phyloP scores from a whole-genome alignment of 2,329 filamentous ascomycete genomes.

The Chalaropsis thielavioides region DNA sequence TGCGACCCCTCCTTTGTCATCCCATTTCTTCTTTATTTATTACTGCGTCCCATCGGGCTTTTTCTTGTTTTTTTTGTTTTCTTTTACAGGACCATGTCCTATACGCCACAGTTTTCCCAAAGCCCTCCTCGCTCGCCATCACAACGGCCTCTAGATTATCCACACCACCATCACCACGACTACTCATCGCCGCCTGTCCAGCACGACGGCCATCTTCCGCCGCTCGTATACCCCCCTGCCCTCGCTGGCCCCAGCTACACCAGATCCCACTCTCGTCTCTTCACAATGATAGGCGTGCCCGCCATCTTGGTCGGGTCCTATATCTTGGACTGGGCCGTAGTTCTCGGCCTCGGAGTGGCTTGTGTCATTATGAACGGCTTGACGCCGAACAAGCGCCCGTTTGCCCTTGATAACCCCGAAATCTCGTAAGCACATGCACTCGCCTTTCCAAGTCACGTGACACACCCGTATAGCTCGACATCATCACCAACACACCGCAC shows the following conservation, averaged over 20 bases:
- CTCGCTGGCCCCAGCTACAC: constrained; percentile 4
- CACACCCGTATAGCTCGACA: neutral
- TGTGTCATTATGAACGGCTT: constrained; percentile 45
- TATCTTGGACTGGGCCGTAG: constrained; percentile 58
- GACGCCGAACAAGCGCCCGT: constrained; percentile 52
- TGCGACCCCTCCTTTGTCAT: neutral
- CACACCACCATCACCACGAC: neutral
- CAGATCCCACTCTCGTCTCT: neutral
- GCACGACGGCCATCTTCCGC: constrained; percentile 3
- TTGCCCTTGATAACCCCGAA: constrained; percentile 54
- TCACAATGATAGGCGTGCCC: constrained; percentile 13
- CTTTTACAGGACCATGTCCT: constrained; percentile 11
- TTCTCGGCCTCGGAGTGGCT: constrained; percentile 43
- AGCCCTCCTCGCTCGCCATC: constrained; percentile 13
- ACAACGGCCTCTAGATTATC: constrained; percentile 1
- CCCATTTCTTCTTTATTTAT: constrained; percentile 2
- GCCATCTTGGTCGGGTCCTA: constrained; percentile 44
- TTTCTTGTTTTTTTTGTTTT: no score
- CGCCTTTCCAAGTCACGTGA: neutral
- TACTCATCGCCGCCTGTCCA: constrained; percentile 1
- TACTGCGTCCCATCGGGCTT: neutral
- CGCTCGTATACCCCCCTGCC: constrained; percentile 5
- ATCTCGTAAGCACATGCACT: constrained; percentile 32
- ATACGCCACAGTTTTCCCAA: constrained; percentile 12
- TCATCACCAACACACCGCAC: neutral